phyloP scores from a whole-genome alignment of 352 stramenopile genomes.

The Phytophthora podocarpi region DNA sequence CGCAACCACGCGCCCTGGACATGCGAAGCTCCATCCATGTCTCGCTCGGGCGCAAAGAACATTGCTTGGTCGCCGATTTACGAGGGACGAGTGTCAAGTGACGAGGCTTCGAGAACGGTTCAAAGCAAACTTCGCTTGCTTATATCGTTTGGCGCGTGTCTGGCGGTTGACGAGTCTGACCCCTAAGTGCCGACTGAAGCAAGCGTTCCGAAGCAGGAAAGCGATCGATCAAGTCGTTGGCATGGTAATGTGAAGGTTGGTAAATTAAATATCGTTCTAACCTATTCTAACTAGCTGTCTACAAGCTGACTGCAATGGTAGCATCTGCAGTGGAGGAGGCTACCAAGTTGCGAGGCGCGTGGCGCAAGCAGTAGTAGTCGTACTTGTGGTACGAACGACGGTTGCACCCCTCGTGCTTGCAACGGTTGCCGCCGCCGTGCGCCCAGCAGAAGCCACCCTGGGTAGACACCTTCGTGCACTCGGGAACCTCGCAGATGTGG shows the following conservation, averaged over 20 bases:
- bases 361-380: slow-evolving; percentile 60
- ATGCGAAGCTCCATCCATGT: too few species aligned
- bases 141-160: not conserved
- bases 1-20: not conserved
- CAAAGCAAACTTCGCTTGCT: slow-evolving; percentile 20
- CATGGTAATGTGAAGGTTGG: too few species aligned
- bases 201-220: too few species aligned
- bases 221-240: too few species aligned
- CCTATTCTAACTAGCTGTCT: slow-evolving; percentile 10
- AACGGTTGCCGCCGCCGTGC: slow-evolving; percentile 68
- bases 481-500: slow-evolving; percentile 55
- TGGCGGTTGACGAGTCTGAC: not conserved
- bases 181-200: too few species aligned
- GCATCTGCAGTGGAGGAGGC: not conserved
- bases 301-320: not conserved
- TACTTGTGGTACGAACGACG: slow-evolving; percentile 65
- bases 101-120: too few species aligned
- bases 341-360: slow-evolving; percentile 19
- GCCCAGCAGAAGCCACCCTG: slow-evolving; percentile 71
- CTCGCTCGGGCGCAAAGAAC: not conserved
- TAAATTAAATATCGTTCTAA: slow-evolving; percentile 27
- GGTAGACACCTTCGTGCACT: slow-evolving; percentile 66
- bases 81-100: too few species aligned
- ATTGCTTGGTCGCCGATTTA: too few species aligned
- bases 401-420: slow-evolving; percentile 54